Base-by-base conservation (phyloP, 768 basidiomycete species). In the Mycena crocata region DNA sequence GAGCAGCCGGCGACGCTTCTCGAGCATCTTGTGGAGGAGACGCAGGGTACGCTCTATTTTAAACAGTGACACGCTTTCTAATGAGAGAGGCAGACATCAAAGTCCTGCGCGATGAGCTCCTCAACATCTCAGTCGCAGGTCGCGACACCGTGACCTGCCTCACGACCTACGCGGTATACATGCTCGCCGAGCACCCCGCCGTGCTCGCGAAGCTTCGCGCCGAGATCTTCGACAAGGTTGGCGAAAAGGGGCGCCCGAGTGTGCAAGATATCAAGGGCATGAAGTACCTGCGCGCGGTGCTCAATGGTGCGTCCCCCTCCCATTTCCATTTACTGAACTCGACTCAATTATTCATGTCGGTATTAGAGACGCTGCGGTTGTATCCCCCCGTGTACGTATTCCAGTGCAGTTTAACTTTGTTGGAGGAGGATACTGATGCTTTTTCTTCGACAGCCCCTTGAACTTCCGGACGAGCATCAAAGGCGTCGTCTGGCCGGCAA, bases 71-170 rank as follows among this genome's bases (percentile, higher is more conserved):
- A 37, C 10, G 37, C 17, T 9, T 37, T 37, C 37, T 37, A 9
- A 37, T 37, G 37, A 37, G 10, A 9, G 37, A 9, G 9, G 17
- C 52, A 84, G 83, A 84, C 61, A 70, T 69, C 7, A 74, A 74
- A 32, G 70, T 82, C 23, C 73, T 89, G n/a, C 81, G 82, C 60
- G 87, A 88, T 66, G 82, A 84, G 66, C 79, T 78, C 3, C 70
- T 87, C n/a, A 89, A 89, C 66, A 85, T 89, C 45, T 74, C 87
- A 17, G 79, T 89, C 28, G 87, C 88, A 28, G 87, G 86, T 12
- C 80, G 87, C 26, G 89, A 90, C 63, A 90, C 88, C 4, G 84
- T 84, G 57, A 26, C 79, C 61, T 31, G 37, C 48, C 48, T 39
- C 30, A 13, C 42, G 13, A 66, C 64, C 17, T 52, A 46, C 23